Evolutionary conservation across 441 rosid species (phyloP), one percentile per base, ranked within the genome.

Genomic region (Adansonia grandidieri): DNA sequence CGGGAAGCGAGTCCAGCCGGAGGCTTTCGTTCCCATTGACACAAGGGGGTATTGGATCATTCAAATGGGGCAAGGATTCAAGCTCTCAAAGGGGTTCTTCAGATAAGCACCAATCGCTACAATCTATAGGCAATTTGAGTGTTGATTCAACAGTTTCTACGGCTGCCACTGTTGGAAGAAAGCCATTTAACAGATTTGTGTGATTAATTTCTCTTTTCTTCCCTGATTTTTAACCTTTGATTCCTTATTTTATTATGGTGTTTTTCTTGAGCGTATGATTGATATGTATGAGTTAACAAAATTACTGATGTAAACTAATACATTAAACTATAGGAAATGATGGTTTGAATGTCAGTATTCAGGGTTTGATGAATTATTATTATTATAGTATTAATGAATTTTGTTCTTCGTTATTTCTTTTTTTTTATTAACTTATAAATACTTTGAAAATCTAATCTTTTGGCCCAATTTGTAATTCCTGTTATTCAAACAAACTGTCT

Each of bases 141-240:
- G 90, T 92, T 84, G 93, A 91, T 87, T 92, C 98, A 24, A 87
- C 96, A 2, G 88, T 83, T 32, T 93, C 99, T 0, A 87, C 90
- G 89, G 91, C 97, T 62, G 87, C 91, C 8, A 80, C 89, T 2
- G 87, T 88, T 81, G 97, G 93, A 76, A 89, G 92, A 84, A 91
- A 82, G 84, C 91, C 97, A 20, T 94, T 96, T 94, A 96, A 94
- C 92, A 82, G 96, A 90, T 96, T 91, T 82, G 98, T 85, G 95
- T 96, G 97, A 96, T 82, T 15, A 24, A 70, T 70, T 70, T 24
- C n/a, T 76, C 13, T 72, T 73, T 15, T n/a, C 22, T 19, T 4
- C 9, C 2, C 47, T 79, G 67, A 67, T 78, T 69, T 83, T 82
- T 74, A 78, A 53, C 67, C 76, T 77, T 65, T 80, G 73, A 81